Evolutionary conservation across 2,329 filamentous ascomycete species (phyloP).

Genomic region (Cadophora malorum): DNA sequence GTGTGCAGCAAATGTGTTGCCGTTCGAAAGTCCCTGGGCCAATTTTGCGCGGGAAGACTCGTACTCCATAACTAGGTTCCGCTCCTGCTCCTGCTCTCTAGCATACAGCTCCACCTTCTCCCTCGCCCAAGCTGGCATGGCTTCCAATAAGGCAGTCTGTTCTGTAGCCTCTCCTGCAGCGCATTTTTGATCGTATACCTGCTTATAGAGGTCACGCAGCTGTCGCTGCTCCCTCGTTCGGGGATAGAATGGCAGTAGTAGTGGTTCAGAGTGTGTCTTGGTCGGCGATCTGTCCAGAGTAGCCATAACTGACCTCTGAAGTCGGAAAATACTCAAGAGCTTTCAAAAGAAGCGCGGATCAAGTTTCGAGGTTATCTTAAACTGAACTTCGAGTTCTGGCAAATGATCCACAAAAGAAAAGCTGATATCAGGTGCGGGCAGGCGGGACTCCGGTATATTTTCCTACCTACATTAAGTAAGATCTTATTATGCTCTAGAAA

Average conservation of each 20-base stretch:
- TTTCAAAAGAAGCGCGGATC: no score
- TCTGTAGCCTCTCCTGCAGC: background rate
- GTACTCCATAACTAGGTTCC: background rate
- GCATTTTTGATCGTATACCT: background rate
- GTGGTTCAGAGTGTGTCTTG: background rate
- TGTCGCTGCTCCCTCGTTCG: background rate
- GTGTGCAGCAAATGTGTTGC: background rate
- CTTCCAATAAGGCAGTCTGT: background rate
- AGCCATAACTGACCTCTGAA: background rate
- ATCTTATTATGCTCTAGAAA: no score
- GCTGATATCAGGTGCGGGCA: no score
- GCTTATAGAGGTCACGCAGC: background rate
- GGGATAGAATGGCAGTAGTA: background rate
- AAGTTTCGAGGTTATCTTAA: no score
- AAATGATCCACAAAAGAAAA: no score
- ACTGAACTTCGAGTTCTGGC: no score
- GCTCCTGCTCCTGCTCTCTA: background rate
- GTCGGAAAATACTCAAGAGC: background rate
- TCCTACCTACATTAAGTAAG: no score
- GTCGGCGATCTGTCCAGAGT: background rate
- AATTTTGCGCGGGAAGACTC: background rate
- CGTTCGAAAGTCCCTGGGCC: background rate
- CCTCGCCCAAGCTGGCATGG: background rate
- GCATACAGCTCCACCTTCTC: background rate
- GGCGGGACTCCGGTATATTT: no score